phyloP scores from a whole-genome alignment of 1,284 basidiomycete species.

The Apiotrichum gracile region DNA sequence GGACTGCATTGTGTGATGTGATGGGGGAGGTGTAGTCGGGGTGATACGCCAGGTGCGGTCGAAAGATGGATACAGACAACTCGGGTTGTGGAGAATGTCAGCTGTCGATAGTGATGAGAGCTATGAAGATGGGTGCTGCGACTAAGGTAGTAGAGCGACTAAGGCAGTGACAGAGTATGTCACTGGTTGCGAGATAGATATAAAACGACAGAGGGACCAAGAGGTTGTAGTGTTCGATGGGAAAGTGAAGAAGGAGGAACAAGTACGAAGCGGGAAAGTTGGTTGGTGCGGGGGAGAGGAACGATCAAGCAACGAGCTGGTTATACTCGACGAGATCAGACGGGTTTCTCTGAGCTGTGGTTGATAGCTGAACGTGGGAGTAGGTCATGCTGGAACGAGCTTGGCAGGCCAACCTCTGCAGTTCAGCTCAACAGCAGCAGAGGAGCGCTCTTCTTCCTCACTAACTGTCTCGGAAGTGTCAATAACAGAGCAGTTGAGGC shows the following conservation, averaged over 20 bases:
- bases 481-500: not conserved
- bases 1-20: conserved; percentile 4
- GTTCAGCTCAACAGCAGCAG: not conserved
- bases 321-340: not conserved
- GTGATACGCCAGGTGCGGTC: too few species aligned
- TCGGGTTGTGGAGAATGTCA: not conserved
- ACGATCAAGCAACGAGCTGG: not conserved
- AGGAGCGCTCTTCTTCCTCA: not conserved
- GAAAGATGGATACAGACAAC: not conserved
- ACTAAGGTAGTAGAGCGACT: not conserved
- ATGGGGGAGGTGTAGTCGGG: not conserved
- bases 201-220: not conserved
- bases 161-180: not conserved
- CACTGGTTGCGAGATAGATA: too few species aligned
- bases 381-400: not conserved
- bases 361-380: not conserved
- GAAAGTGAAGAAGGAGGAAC: not conserved
- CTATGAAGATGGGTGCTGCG: not conserved
- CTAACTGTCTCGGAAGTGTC: conserved; percentile 3
- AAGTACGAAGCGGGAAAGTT: not conserved
- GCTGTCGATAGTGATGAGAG: not conserved
- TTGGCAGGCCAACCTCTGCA: not conserved
- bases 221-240: not conserved
- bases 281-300: not conserved
- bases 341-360: not conserved